These are phyloP conservation scores for Fraxinus sp. DNA, from an alignment of 305 asterid genomes.

Conservation along the genomic window DNA sequence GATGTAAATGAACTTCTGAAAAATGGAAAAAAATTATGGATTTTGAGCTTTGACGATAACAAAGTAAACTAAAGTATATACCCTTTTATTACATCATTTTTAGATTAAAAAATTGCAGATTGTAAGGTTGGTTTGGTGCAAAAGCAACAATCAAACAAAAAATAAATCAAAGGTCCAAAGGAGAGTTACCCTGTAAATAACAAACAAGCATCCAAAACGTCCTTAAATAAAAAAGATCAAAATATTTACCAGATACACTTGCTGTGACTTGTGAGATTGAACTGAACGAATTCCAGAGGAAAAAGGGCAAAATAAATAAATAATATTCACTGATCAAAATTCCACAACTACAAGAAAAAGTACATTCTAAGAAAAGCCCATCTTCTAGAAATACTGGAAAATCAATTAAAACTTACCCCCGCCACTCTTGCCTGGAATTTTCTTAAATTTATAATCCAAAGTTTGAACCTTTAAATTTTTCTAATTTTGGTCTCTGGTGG, in stretches of 20 bases:
- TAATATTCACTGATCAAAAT: conserved; percentile 29
- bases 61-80: conserved; percentile 24
- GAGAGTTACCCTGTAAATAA: conserved; percentile 25
- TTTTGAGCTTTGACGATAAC: conserved; percentile 30
- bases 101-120: conserved; percentile 26
- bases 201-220: conserved; percentile 18
- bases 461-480: not conserved
- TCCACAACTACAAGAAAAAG: conserved; percentile 25
- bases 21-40: conserved; percentile 17
- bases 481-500: not conserved
- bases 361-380: conserved; percentile 25
- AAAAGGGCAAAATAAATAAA: not conserved
- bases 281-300: not conserved
- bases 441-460: conserved; percentile 19
- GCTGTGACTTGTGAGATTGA: not conserved
- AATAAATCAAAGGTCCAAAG: conserved; percentile 27
- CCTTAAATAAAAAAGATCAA: conserved; percentile 6
- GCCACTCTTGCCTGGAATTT: conserved; percentile 27
- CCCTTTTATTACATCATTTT: conserved; percentile 21
- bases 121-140: conserved; percentile 37
- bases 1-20: conserved; percentile 14
- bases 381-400: conserved; percentile 30
- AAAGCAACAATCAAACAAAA: conserved; percentile 34
- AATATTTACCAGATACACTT: conserved; percentile 7
- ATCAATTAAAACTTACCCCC: conserved; percentile 29